Conservation (phyloP, 192 early-diverging fungal genomes). For the Physocladia obscura region DNA sequence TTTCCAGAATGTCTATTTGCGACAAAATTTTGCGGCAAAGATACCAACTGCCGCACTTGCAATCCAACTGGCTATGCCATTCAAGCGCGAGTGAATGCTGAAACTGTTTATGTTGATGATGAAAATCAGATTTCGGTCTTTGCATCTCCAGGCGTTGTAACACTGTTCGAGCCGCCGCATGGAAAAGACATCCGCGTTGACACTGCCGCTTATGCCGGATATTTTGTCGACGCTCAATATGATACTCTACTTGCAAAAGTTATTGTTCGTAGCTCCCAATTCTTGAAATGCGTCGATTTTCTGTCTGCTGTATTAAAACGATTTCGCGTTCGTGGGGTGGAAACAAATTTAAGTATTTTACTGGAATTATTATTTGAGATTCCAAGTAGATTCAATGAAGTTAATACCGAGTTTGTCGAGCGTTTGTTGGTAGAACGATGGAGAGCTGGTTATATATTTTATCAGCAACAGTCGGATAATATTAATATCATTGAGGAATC, state of each 20-base stretch:
- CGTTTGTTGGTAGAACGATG: background rate
- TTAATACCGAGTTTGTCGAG: slow-evolving; percentile 12
- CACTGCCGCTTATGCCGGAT: slow-evolving; percentile 69
- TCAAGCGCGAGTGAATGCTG: slow-evolving; percentile 86
- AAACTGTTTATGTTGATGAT: slow-evolving; percentile 63
- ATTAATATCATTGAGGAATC: too few species aligned
- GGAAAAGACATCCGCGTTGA: slow-evolving; percentile 86
- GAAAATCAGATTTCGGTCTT: slow-evolving; percentile 80
- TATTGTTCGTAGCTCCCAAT: slow-evolving; percentile 59
- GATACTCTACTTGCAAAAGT: slow-evolving; percentile 85
- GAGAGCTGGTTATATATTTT: background rate
- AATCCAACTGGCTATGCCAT: slow-evolving; percentile 58
- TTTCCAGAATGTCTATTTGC: background rate
- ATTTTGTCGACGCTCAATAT: slow-evolving; percentile 81
- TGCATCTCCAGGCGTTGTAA: slow-evolving; percentile 82
- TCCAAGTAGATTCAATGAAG: background rate
- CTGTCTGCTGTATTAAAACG: slow-evolving; percentile 77
- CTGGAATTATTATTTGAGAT: background rate
- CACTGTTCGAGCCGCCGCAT: slow-evolving; percentile 79
- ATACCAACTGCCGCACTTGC: background rate
- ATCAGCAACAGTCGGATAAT: background rate
- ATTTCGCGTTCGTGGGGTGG: slow-evolving; percentile 88
- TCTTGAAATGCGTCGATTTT: slow-evolving; percentile 72
- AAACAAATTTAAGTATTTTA: slow-evolving; percentile 87
- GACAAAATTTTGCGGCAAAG: background rate